phyloP scores from a whole-genome alignment of 495 filamentous ascomycete genomes.

The Daldinia caldariorum region DNA sequence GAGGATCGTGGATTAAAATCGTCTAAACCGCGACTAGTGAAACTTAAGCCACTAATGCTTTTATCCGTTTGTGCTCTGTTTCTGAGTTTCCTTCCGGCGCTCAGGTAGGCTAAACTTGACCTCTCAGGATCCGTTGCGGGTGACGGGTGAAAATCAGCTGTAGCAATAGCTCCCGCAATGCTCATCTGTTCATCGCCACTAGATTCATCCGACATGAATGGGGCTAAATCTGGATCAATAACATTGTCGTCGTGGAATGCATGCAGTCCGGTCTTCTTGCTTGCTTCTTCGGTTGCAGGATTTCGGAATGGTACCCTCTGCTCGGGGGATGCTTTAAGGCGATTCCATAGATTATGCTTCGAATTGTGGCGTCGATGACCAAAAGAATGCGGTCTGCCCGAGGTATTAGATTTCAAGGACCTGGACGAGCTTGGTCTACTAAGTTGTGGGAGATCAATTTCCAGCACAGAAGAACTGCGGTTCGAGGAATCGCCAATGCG shows the following conservation, averaged over 20 bases:
- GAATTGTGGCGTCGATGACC: slow-evolving; percentile 87
- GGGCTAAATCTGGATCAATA: slow-evolving; percentile 94
- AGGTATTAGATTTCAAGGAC: slow-evolving; percentile 83
- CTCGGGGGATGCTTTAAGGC: slow-evolving; percentile 60
- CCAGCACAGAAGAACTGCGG: slow-evolving; percentile 85
- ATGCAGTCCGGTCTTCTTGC: slow-evolving; percentile 72
- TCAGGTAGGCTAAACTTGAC: slow-evolving; percentile 62
- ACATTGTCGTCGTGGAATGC: slow-evolving; percentile 98
- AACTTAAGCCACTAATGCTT: slow-evolving; percentile 68
- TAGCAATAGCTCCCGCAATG: slow-evolving; percentile 77
- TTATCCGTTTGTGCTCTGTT: slow-evolving; percentile 74
- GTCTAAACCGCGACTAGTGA: slow-evolving; percentile 64
- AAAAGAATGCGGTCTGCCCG: slow-evolving; percentile 74
- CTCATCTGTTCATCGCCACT: slow-evolving; percentile 92
- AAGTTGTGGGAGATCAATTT: slow-evolving; percentile 79
- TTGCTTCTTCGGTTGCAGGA: slow-evolving; percentile 69
- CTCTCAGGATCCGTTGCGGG: slow-evolving; percentile 59
- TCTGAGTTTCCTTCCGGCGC: slow-evolving; percentile 75
- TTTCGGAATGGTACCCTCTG: slow-evolving; percentile 92
- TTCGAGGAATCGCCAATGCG: slow-evolving; percentile 83
- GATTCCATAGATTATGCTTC: slow-evolving; percentile 78
- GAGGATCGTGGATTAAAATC: slow-evolving; percentile 67
- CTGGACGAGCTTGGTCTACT: slow-evolving; percentile 88
- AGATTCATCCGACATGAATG: slow-evolving; percentile 94
- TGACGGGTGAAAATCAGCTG: slow-evolving; percentile 52